Evolutionary conservation across 2,329 filamentous ascomycete species (phyloP).

Genomic region (Aureobasidium sp.): DNA sequence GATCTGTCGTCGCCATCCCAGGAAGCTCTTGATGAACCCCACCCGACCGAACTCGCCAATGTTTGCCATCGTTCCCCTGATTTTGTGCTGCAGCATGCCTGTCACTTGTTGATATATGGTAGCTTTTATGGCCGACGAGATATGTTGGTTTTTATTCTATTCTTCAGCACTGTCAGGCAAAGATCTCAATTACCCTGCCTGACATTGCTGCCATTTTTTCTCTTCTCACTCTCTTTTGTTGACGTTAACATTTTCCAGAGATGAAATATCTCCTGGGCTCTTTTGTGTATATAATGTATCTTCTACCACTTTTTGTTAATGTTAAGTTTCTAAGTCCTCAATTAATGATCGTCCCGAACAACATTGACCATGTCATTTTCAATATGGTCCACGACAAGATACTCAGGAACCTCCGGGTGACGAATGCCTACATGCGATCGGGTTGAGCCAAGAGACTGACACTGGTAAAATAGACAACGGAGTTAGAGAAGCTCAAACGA

Average conservation of each 20-base stretch:
- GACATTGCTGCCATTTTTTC: background rate
- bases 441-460: background rate
- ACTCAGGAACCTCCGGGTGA: background rate
- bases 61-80: background rate
- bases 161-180: background rate
- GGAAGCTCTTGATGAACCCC: background rate
- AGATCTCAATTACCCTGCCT: background rate
- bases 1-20: background rate
- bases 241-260: background rate
- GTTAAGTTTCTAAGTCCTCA: background rate
- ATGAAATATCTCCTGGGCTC: background rate
- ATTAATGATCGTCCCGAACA: background rate
- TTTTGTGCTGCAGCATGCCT: background rate
- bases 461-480: background rate
- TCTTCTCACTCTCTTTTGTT: constrained; percentile 12
- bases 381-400: too few relatives aligned
- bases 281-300: constrained; percentile 12
- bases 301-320: constrained; percentile 11
- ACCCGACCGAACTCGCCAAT: background rate
- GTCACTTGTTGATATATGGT: constrained; percentile 3
- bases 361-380: background rate
- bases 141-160: background rate
- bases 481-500: background rate
- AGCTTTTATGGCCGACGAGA: background rate
- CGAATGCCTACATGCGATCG: background rate